Percentiles rank a stretch among this genome's conserved stretches.
Evolutionary conservation across 164 flowering plant species (phyloP).

Genomic region (Brasenia schreberi): DNA sequence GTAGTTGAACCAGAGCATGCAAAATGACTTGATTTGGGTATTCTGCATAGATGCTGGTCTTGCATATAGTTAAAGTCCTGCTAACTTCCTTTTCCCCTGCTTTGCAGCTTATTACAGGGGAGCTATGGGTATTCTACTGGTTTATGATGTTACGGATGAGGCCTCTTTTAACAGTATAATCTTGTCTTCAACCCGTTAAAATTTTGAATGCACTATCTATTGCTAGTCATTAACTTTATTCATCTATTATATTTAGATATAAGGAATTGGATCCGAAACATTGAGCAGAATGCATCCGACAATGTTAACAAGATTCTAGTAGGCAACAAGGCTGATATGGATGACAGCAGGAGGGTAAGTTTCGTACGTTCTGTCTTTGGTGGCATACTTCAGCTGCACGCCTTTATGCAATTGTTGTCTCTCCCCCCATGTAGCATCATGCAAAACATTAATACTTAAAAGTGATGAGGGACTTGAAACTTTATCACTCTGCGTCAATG

Average conservation of each 20-base stretch:
- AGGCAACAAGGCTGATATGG: slow-evolving; percentile 86
- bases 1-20: slow-evolving; percentile 8
- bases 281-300: slow-evolving; percentile 86
- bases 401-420: too few species aligned
- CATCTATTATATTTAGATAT: slow-evolving; percentile 25
- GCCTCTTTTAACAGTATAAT: slow-evolving; percentile 56
- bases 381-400: too few species aligned
- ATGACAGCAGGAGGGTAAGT: slow-evolving; percentile 71
- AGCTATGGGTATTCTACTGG: slow-evolving; percentile 69
- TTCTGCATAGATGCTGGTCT: background rate
- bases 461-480: too few species aligned
- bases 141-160: slow-evolving; percentile 66
- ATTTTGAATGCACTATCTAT: background rate
- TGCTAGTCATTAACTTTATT: background rate
- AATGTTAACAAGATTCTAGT: slow-evolving; percentile 77
- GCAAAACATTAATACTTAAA: too few species aligned
- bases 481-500: too few species aligned
- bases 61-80: background rate
- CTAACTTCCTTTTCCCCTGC: background rate
- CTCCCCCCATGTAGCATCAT: too few species aligned
- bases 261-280: slow-evolving; percentile 77
- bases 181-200: too few species aligned
- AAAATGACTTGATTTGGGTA: background rate
- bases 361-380: too few species aligned
- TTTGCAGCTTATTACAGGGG: slow-evolving; percentile 65